Evolutionary conservation across 495 filamentous ascomycete genomes (phyloP), one percentile per base, ranked within the genome.

Genomic region (Neurospora intermedia): DNA sequence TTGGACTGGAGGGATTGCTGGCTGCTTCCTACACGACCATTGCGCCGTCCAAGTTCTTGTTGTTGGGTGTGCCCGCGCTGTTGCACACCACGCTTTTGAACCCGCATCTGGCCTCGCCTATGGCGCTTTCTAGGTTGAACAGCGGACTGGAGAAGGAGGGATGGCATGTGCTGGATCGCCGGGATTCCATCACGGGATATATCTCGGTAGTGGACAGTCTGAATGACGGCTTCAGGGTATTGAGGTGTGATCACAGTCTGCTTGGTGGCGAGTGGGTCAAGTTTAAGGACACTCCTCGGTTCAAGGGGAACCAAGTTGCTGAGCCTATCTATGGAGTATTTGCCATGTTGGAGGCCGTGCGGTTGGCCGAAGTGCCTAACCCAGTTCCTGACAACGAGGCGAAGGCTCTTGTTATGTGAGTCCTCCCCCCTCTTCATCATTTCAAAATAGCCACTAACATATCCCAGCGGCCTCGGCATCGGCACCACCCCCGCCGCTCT

Each of bases 291-390:
- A 70, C 76, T 46, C 73, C 72, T 0, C 75, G 62, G 42, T 78
- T 84, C 81, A 71, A 78, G 43, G 83, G 85, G 7, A 84, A 82
- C 48, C 82, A 85, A 42, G 84, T 91, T 23, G 88, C 88, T 31
- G 96, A 99, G 79, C 93, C 96, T 0, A 92, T 99, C 69, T 99
- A 98, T 76, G 91, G 93, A 0, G 89, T 98, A 18, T 99, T 99
- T 80, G 88, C 91, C 23, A 96, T 94, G 86, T 87, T 99, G 38
- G 96, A 98, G 79, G 93, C 95, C 5, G 92, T 98, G 9, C 87
- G 96, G 40, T 85, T 99, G 35, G 85, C 97, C 43, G 86, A 93
- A 75, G 83, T 84, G 4, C 84, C 87, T 5, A 76, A 84, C 73
- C 80, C 86, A 23, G 83, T 81, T 18, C 80, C 85, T 10, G 91